Evolutionary conservation across 768 basidiomycete species (phyloP), one percentile per base, ranked within the genome.

Genomic region (Rhodosporidiobolus odoratus): DNA sequence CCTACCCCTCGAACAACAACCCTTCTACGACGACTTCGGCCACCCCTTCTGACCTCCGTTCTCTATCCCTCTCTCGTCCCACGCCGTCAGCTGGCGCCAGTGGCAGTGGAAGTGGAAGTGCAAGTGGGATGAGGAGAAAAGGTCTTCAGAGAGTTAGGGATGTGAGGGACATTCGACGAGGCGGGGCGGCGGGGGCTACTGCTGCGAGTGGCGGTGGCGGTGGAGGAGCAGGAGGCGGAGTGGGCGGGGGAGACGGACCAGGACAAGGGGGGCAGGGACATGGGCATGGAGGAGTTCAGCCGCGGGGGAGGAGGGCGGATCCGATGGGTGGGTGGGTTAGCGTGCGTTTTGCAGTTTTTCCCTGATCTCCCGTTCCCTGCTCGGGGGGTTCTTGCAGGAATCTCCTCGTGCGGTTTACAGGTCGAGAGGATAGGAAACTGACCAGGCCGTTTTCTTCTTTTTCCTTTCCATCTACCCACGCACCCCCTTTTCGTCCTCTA

Each of bases 141-240:
- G 62, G 94, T 90, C 30, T 89, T 94, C 78, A 85, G 77, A 84
- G 89, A 69, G 85, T 96, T 25, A 86, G 88, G 70, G 88, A 88
- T 75, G 82, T 81, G 73, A 85, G 86, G 71, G 94, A 96, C 80
- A 81, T 96, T 40, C 13, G 21, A 37, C 25, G 58, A 41, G 57
- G 37, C 4, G 85, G 87, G 65, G 91, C 52, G 53, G 10, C 7
- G 48, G 13, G 43, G 43, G 43, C 43, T 12, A 45, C 13, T 12
- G 43, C 12, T 13, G 43, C 43, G 23, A 12, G 43, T 12, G 13
- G 43, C 43, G 23, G 43, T 12, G 43, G 19, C 93, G 92, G 34
- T 88, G 95, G 78, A 85, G 77, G 84, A 89, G 69, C 85, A 95
- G 30, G 86, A 88, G 69, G 87, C 88, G 74, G 82, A 81, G n/a